Evolutionary conservation across 371 early-diverging fungal genomes (phyloP), one percentile per base, ranked within the genome.

Genomic region (Mortierella sp.): DNA sequence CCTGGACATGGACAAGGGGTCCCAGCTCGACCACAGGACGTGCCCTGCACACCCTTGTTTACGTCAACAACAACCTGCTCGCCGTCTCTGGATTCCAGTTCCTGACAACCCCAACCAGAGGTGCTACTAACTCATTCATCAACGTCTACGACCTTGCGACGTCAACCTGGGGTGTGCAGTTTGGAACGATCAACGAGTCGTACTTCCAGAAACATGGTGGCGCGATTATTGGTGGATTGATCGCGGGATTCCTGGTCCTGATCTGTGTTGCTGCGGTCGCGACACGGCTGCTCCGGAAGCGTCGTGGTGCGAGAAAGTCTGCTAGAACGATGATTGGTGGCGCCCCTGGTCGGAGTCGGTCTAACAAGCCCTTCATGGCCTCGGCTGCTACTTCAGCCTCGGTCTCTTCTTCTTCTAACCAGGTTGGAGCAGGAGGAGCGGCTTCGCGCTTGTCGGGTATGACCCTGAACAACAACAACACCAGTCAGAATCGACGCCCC

Each of bases 21-120:
- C 48, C 69, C 10, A 44, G 37, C 22, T 77, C 82, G 1, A 8
- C 10, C 10, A 22, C 11, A 39, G 82, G 82, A 22, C 77, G 82
- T 22, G 74, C 82, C 6, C 37, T n/a, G 11, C 82, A 82, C 52
- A 82, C 78, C 1, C 61, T 82, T 43, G 39, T 82, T 31, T 16
- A 37, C 22, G 26, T 29, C 52, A 53, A 77, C 24, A 71, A 68
- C 66, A 63, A 40, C 6, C 29, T 82, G 4, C 22, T 82, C 48
- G 61, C 82, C 11, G 3, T 82, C 13, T 82, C 82, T 11, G 82
- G 80, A 16, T 76, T 73, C 70, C 77, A 80, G 52, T 76, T 76
- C 48, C 55, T 68, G 64, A 71, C 77, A 7, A 43, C 77, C 22
- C 65, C 67, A 31, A 26, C 44, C 26, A 74, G 43, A 31, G 69